A percentile compares a stretch with the other conserved stretches of the same genome.
Conservation (phyloP, 257 asterid species). For the Solanum bulbocastanum region DNA sequence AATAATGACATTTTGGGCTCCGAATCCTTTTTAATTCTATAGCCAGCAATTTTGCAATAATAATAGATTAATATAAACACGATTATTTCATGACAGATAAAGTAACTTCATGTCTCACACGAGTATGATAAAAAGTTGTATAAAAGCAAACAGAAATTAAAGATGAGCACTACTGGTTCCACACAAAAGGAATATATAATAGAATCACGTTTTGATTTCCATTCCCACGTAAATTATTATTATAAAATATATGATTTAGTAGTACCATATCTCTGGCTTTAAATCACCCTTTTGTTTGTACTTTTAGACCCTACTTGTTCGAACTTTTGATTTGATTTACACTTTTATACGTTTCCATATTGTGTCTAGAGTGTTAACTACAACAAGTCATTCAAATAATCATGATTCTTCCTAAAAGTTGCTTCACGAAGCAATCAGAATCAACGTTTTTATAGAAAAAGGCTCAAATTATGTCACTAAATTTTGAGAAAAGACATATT, state of each 20-base stretch:
- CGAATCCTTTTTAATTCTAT: not conserved
- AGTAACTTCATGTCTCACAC: not conserved
- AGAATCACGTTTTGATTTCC: not conserved
- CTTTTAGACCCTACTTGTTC: conserved; percentile 1
- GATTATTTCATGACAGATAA: not conserved
- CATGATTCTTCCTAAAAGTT: not conserved
- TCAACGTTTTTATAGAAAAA: not conserved
- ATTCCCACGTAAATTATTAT: not conserved
- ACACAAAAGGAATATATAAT: not conserved
- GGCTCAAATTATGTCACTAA: no score
- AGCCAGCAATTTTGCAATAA: not conserved
- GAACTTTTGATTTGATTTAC: not conserved
- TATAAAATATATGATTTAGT: not conserved
- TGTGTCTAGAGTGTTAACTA: not conserved
- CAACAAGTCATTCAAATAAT: not conserved
- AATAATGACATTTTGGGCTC: not conserved
- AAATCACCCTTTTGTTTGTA: not conserved
- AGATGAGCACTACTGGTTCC: not conserved
- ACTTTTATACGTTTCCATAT: not conserved
- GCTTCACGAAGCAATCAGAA: not conserved
- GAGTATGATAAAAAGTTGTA: not conserved
- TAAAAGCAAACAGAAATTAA: not conserved
- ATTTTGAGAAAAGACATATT: no score
- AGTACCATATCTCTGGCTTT: not conserved
- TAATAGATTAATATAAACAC: no score